Evolutionary conservation across 2,329 filamentous ascomycete species (phyloP).

Genomic region (Metarhizium rileyi): DNA sequence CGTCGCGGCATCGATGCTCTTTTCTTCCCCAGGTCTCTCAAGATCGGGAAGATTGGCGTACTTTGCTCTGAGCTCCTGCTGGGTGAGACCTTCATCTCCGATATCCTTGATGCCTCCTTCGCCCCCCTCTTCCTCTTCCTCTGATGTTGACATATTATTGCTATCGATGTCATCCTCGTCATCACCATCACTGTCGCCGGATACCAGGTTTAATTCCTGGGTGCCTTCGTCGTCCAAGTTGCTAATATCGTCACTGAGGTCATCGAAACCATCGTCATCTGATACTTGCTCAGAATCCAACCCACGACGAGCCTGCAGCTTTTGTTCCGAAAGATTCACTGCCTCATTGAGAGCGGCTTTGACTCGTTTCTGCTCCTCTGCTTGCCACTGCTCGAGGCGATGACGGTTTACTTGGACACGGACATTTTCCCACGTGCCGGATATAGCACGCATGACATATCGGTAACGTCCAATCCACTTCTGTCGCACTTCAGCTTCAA

Average conservation of each 20-base stretch:
- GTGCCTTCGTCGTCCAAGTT: conserved; percentile 22
- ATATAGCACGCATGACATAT: conserved; percentile 51
- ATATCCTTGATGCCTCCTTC: conserved; percentile 42
- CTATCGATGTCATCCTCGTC: conserved; percentile 31
- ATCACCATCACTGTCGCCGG: conserved; percentile 24
- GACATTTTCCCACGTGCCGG: conserved; percentile 56
- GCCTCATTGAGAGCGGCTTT: conserved; percentile 64
- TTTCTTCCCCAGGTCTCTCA: conserved; percentile 14
- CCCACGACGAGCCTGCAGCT: conserved; percentile 52
- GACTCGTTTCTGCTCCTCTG: conserved; percentile 52
- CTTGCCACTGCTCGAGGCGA: conserved; percentile 53
- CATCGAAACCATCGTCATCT: conserved; percentile 36
- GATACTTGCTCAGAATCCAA: conserved; percentile 42
- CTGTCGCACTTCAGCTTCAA: conserved; percentile 67
- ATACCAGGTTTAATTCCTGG: conserved; percentile 24
- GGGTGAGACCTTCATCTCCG: conserved; percentile 56
- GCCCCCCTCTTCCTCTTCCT: conserved; percentile 54
- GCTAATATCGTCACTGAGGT: conserved; percentile 37
- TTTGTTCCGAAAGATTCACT: conserved; percentile 60
- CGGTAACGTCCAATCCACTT: conserved; percentile 61
- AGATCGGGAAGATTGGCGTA: conserved; percentile 54
- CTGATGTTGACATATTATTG: conserved; percentile 50
- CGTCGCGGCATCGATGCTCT: conserved; percentile 10
- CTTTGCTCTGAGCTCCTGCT: conserved; percentile 59
- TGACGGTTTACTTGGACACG: conserved; percentile 50